Evolutionary conservation across 805 yeast genomes (phyloP).

Genomic region (Candida bentonensis): DNA sequence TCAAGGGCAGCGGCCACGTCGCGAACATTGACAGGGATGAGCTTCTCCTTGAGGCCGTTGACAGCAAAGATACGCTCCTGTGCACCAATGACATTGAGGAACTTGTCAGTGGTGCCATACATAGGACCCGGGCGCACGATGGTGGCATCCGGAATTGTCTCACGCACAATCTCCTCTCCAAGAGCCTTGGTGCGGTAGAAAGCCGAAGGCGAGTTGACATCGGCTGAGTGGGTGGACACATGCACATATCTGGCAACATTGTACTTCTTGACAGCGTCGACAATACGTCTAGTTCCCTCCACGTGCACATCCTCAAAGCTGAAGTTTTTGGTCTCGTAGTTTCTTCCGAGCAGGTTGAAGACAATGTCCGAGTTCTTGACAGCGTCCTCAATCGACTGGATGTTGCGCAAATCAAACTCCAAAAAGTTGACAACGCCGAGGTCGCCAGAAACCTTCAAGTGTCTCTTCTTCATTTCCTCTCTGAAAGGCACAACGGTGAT

Average conservation of each 20-base stretch:
- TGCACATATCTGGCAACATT: conserved; percentile 65
- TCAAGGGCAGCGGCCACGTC: conserved; percentile 75
- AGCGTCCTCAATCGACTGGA: conserved; percentile 59
- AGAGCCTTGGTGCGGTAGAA: conserved; percentile 68
- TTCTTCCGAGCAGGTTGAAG: conserved; percentile 64
- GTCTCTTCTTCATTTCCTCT: conserved; percentile 64
- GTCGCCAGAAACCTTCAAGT: conserved; percentile 72
- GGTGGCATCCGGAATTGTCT: conserved; percentile 57
- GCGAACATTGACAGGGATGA: conserved; percentile 58
- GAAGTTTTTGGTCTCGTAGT: conserved; percentile 65
- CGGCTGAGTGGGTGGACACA: conserved; percentile 67
- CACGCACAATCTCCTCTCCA: conserved; percentile 60
- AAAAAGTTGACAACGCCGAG: conserved; percentile 75
- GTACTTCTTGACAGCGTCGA: conserved; percentile 53
- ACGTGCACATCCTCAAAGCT: conserved; percentile 72
- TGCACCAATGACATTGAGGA: conserved; percentile 47
- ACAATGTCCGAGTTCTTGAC: conserved; percentile 76
- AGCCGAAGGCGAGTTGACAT: conserved; percentile 50
- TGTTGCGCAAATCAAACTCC: conserved; percentile 70
- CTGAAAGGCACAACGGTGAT: conserved; percentile 64
- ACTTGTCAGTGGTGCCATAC: conserved; percentile 61
- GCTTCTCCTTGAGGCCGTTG: conserved; percentile 44
- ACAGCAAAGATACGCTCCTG: conserved; percentile 50
- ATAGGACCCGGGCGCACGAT: conserved; percentile 77
- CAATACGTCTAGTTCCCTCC: conserved; percentile 65